Evolutionary conservation across 495 filamentous ascomycete species (phyloP), one percentile per base, ranked within the genome.

Genomic region (Glonium stellatum): DNA sequence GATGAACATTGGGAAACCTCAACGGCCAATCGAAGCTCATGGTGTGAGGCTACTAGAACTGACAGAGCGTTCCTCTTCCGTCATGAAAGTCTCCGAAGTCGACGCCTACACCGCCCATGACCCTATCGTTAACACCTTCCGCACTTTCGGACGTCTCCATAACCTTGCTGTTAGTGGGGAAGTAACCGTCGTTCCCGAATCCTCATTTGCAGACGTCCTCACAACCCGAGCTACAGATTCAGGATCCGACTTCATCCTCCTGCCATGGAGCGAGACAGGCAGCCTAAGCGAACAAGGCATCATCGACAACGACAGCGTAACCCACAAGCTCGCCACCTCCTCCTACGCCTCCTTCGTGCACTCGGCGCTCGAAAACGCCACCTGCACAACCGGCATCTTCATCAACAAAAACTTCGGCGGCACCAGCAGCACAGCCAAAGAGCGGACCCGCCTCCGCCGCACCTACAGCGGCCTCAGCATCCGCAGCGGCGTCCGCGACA

Each of bases 191-290:
- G 82, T 88, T 0, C 89, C 90, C 0, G 85, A 89, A 56, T 75
- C 80, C 27, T 86, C 84, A 0, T 97, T 88, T 67, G 87, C 91
- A 0, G 88, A 92, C 53, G 85, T 84, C 0, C 75, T 97, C 19
- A 78, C 82, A 31, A 76, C 72, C 10, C 82, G 85, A 54, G 88
- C 90, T 13, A 77, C 79, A 2, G 84, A 89, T 21, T 78, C 83
- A 8, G 75, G 75, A 0, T 86, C 89, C 0, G 90, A 97, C 64
- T 82, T 98, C 42, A 80, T 95, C 0, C 77, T 98, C 6, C 81
- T 97, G 37, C 92, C 93, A 0, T 98, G 93, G 93, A 89, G 86
- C 66, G 90, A 95, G 59, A 84, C 82, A n/a, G 89, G 88, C 15
- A 82, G 78, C 56, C 79, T 88, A 60, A 79, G 79, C 11, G 91